A percentile compares a stretch with the other conserved stretches of the same genome.
These are phyloP conservation scores for Lepidium aucheri DNA, from an alignment of 345 rosid genomes.

Conservation along the genomic window DNA sequence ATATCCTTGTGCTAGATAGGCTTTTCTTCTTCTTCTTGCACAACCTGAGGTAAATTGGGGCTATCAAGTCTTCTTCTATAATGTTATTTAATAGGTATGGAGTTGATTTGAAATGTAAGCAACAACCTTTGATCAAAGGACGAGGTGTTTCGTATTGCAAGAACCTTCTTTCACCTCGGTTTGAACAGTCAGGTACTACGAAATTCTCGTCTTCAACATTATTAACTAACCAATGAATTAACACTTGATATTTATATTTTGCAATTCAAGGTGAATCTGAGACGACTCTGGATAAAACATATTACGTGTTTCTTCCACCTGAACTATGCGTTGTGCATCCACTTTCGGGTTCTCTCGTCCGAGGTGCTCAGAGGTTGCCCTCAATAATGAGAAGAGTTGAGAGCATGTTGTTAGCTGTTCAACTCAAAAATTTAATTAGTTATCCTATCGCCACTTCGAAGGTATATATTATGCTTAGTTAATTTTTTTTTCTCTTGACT, in stretches of 20 bases:
- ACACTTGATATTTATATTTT: not conserved
- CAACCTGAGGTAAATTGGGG: slow-evolving; percentile 40
- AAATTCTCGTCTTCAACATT: not conserved
- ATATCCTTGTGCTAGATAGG: slow-evolving; percentile 34
- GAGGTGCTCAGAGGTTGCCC: slow-evolving; percentile 97
- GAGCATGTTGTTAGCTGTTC: slow-evolving; percentile 90
- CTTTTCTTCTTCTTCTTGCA: slow-evolving; percentile 47
- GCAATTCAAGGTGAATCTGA: slow-evolving; percentile 59
- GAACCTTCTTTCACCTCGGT: slow-evolving; percentile 92
- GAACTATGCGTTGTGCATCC: slow-evolving; percentile 92
- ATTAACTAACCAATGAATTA: not conserved
- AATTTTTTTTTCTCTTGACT: not conserved
- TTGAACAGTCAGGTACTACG: slow-evolving; percentile 71
- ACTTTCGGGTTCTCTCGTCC: slow-evolving; percentile 85
- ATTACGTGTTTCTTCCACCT: slow-evolving; percentile 92
- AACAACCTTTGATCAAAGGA: slow-evolving; percentile 82
- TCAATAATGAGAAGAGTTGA: slow-evolving; percentile 98
- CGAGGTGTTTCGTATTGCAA: slow-evolving; percentile 99
- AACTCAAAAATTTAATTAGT: slow-evolving; percentile 63
- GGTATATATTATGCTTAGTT: slow-evolving; percentile 33
- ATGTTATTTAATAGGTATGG: slow-evolving; percentile 66
- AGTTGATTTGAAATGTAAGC: slow-evolving; percentile 61
- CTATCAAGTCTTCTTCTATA: slow-evolving; percentile 33
- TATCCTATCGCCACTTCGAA: slow-evolving; percentile 69
- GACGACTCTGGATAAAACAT: slow-evolving; percentile 71